Conservation (phyloP, 192 early-diverging fungal genomes). For the Funneliformis mosseae region DNA sequence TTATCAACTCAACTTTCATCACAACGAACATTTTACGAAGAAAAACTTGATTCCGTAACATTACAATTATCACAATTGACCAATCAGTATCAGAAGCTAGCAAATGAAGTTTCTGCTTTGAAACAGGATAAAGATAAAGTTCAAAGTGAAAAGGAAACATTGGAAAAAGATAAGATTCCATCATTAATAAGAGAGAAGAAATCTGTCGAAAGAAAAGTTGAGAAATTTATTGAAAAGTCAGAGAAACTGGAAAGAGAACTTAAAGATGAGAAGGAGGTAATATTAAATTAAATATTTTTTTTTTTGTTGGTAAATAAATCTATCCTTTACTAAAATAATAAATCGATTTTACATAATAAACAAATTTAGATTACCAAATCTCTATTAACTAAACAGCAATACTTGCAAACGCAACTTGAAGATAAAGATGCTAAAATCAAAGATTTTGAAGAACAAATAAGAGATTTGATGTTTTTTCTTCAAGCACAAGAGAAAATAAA, state of each 20-base stretch:
- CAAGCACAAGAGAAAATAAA: constrained; percentile 71
- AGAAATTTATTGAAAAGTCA: constrained; percentile 58
- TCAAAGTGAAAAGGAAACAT: constrained; percentile 29
- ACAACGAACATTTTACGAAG: constrained; percentile 85
- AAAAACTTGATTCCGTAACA: constrained; percentile 56
- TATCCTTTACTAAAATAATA: neutral
- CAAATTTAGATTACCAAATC: constrained; percentile 42
- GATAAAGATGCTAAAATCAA: constrained; percentile 60
- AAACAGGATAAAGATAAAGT: constrained; percentile 38
- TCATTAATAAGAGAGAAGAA: constrained; percentile 48
- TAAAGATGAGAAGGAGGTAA: constrained; percentile 75
- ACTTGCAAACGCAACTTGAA: constrained; percentile 55
- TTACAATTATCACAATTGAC: constrained; percentile 53
- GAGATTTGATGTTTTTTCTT: constrained; percentile 90
- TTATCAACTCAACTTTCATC: constrained; percentile 86
- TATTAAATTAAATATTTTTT: constrained; percentile 34
- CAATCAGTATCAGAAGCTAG: constrained; percentile 43
- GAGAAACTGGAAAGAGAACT: constrained; percentile 59
- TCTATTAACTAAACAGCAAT: constrained; percentile 67
- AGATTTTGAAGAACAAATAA: constrained; percentile 83
- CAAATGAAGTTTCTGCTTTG: constrained; percentile 37
- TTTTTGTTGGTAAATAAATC: neutral
- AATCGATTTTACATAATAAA: neutral
- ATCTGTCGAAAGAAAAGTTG: constrained; percentile 58
- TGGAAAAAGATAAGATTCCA: constrained; percentile 46